A percentile compares a stretch with the other conserved stretches of the same genome.
Conservation (phyloP, 495 filamentous ascomycete genomes). For the Hyaloscypha hepaticicola region DNA sequence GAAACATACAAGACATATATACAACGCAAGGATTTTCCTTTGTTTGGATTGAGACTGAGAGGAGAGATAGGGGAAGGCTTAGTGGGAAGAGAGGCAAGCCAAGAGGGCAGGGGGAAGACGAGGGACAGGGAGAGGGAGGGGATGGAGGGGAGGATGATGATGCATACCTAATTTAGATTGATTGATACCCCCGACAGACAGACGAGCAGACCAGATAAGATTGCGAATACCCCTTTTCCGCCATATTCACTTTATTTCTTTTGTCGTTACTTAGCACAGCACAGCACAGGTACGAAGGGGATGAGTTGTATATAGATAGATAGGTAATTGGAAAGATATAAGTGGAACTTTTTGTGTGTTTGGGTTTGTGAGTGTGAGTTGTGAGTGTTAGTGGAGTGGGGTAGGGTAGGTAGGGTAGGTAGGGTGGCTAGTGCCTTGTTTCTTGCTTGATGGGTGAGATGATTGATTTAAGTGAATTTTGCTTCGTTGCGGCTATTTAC, state of each 20-base stretch:
- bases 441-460: no score
- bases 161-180: constrained; percentile 6
- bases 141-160: background rate
- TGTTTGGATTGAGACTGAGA: no score
- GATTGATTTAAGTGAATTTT: no score
- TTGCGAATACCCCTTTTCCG: constrained; percentile 11
- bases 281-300: background rate
- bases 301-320: background rate
- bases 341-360: no score
- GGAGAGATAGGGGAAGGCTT: no score
- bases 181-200: constrained; percentile 9
- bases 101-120: constrained; percentile 1
- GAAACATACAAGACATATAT: background rate
- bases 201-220: background rate
- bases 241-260: constrained; percentile 4
- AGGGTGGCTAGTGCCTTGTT: no score
- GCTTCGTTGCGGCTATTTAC: no score
- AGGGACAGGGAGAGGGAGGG: background rate
- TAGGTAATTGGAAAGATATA: no score
- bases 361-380: no score
- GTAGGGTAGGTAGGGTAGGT: no score
- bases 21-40: constrained; percentile 3
- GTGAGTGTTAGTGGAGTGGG: no score
- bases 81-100: background rate
- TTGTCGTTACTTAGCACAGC: background rate